Percentiles rank a stretch among this genome's conserved stretches.
Conservation (phyloP, 305 asterid genomes). For the Coffea humblotiana region DNA sequence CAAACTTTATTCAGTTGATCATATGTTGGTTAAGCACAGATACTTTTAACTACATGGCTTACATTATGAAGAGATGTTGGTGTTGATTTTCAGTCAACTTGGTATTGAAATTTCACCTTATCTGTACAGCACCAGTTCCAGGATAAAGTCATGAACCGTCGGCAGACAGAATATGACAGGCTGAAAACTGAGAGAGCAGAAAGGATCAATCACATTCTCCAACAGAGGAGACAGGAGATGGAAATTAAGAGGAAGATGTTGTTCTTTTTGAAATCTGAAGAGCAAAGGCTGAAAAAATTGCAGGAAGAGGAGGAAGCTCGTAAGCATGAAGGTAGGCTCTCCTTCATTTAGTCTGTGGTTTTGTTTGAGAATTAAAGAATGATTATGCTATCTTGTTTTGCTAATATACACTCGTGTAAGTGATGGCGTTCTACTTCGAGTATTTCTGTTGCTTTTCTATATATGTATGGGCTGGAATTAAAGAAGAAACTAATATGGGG, state of each 20-base stretch:
- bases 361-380: neutral
- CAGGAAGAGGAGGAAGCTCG: conserved; percentile 90
- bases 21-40: no score
- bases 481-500: no score
- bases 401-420: neutral
- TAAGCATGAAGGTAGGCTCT: conserved; percentile 71
- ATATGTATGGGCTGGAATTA: no score
- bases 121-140: conserved; percentile 56
- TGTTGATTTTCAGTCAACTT: no score
- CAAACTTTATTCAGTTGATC: no score
- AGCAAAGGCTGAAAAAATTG: conserved; percentile 66
- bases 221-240: conserved; percentile 64
- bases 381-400: no score
- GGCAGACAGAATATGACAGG: conserved; percentile 60
- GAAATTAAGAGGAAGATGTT: conserved; percentile 67
- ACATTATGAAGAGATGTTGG: no score
- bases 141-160: conserved; percentile 50
- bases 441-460: no score
- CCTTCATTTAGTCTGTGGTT: neutral
- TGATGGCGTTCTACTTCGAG: no score
- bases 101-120: neutral
- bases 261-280: conserved; percentile 68
- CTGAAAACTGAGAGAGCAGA: conserved; percentile 60
- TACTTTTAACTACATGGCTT: no score
- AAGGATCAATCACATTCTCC: conserved; percentile 51